A percentile compares a stretch with the other conserved stretches of the same genome.
These are phyloP conservation scores for Calocybe gangraenosa DNA, from an alignment of 768 basidiomycete genomes.

Conservation along the genomic window DNA sequence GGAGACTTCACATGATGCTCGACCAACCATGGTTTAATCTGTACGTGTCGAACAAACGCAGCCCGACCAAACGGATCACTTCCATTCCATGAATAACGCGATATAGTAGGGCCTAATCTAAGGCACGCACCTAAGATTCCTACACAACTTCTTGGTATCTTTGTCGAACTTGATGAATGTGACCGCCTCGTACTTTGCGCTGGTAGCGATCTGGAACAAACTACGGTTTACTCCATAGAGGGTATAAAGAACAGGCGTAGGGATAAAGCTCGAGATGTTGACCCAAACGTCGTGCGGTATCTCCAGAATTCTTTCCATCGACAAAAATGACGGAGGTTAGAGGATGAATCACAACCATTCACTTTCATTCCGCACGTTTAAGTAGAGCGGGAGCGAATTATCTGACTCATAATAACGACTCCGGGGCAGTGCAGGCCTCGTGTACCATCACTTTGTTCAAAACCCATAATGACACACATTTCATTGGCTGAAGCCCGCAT, in stretches of 20 bases:
- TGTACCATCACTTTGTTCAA: too few species aligned
- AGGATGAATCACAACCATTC: too few species aligned
- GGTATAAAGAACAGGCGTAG: conserved; percentile 12
- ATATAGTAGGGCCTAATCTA: not conserved
- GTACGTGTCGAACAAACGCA: conserved; percentile 28
- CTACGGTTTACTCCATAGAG: conserved; percentile 20
- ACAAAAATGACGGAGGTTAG: too few species aligned
- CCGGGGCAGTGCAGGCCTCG: too few species aligned
- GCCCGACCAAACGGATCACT: conserved; percentile 26
- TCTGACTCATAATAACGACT: too few species aligned
- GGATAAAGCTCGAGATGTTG: conserved; percentile 17
- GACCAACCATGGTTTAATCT: conserved; percentile 38
- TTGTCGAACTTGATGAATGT: conserved; percentile 18
- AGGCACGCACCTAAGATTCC: conserved; percentile 18
- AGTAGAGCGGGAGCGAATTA: too few species aligned
- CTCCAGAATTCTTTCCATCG: too few species aligned
- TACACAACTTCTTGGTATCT: conserved; percentile 19
- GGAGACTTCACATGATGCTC: conserved; percentile 28
- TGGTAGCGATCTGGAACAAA: conserved; percentile 17
- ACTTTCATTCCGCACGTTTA: too few species aligned
- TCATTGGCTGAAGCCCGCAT: too few species aligned
- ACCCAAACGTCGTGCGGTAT: conserved; percentile 22
- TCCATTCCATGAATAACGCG: not conserved
- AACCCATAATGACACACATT: too few species aligned
- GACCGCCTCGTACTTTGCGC: conserved; percentile 18